Conservation (phyloP, 306 rosid genomes). For the Lotus japonicus region DNA sequence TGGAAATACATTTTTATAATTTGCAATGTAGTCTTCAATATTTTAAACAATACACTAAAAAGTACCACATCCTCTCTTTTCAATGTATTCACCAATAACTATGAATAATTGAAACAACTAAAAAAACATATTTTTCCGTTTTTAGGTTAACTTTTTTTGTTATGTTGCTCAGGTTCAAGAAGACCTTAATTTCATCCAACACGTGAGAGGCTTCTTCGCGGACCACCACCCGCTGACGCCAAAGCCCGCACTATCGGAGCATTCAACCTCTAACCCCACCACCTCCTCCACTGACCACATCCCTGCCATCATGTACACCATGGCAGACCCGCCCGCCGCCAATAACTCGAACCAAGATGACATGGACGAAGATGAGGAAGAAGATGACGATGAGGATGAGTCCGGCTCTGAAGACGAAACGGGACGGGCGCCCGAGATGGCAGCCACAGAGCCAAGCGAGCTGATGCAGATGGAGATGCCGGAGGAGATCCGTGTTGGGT, state of each 20-base stretch:
- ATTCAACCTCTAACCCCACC: conserved; percentile 85
- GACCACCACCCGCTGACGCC: conserved; percentile 46
- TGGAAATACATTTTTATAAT: too few species aligned
- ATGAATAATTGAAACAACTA: too few species aligned
- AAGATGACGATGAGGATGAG: conserved; percentile 16
- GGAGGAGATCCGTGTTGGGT: conserved; percentile 75
- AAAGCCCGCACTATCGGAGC: conserved; percentile 82
- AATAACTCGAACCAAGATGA: conserved; percentile 22
- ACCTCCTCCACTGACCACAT: conserved; percentile 50
- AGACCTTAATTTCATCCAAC: conserved; percentile 62
- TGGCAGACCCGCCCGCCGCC: conserved; percentile 25
- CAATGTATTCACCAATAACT: too few species aligned
- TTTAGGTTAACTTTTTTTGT: not conserved
- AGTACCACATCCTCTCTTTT: too few species aligned
- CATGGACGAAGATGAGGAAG: conserved; percentile 41
- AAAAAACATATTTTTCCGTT: too few species aligned
- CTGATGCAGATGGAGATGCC: conserved; percentile 79
- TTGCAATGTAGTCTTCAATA: too few species aligned
- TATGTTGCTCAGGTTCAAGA: conserved; percentile 52
- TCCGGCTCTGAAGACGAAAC: conserved; percentile 58
- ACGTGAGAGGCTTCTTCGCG: conserved; percentile 57
- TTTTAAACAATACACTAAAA: too few species aligned
- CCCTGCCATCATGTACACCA: conserved; percentile 29
- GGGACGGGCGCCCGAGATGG: not conserved
- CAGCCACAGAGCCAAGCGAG: conserved; percentile 51